These are phyloP conservation scores for Xanthoconium separans DNA, from an alignment of 1,284 basidiomycete species.

Conservation along the genomic window DNA sequence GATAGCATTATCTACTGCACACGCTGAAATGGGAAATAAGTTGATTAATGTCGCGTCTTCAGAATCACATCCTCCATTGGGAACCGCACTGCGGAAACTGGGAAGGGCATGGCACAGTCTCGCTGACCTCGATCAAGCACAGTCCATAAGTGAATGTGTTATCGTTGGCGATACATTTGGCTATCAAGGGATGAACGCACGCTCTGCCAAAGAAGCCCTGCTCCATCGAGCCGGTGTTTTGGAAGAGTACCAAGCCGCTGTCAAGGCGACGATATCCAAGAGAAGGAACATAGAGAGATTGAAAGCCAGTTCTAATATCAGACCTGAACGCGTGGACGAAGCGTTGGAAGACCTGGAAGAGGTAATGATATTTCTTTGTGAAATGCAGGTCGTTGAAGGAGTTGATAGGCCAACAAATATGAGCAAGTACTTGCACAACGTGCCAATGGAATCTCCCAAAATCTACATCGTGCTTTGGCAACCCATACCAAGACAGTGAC, in stretches of 20 bases:
- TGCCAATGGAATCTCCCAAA: conserved; percentile 87
- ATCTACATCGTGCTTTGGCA: conserved; percentile 81
- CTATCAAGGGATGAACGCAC: conserved; percentile 93
- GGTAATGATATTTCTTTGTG: conserved; percentile 42
- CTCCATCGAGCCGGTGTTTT: conserved; percentile 83
- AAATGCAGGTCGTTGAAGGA: conserved; percentile 11
- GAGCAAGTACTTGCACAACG: conserved; percentile 80
- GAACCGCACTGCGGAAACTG: conserved; percentile 77
- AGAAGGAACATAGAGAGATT: conserved; percentile 86
- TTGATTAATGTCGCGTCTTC: conserved; percentile 85
- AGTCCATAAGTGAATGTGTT: conserved; percentile 89
- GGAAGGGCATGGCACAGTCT: conserved; percentile 84
- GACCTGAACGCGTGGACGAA: conserved; percentile 85
- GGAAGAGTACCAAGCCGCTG: conserved; percentile 89
- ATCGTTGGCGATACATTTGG: conserved; percentile 89
- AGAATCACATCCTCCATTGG: conserved; percentile 80
- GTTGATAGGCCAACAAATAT: conserved; percentile 74
- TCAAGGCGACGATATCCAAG: conserved; percentile 90
- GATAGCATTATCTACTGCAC: conserved; percentile 70
- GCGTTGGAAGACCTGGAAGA: conserved; percentile 93
- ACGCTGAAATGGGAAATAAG: conserved; percentile 87
- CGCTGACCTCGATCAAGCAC: conserved; percentile 81
- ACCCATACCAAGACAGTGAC: conserved; percentile 83
- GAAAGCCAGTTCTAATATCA: conserved; percentile 86
- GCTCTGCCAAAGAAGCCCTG: conserved; percentile 90